Conservation (phyloP, 1,139 yeast genomes). For the Taphrina flavorubra region DNA sequence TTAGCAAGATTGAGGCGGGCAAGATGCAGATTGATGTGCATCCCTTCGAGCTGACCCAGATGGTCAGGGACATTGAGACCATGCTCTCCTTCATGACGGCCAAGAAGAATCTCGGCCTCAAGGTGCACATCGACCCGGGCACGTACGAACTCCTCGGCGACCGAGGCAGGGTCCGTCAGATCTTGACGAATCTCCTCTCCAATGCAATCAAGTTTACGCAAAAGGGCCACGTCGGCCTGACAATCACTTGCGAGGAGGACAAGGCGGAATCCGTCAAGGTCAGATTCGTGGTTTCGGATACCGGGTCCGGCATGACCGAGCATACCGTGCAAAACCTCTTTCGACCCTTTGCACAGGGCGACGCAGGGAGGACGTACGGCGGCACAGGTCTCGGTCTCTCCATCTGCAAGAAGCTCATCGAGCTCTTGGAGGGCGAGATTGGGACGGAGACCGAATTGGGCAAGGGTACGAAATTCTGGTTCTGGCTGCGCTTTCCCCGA, state of each 20-base stretch:
- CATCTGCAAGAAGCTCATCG: constrained; percentile 47
- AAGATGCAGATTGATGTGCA: constrained; percentile 73
- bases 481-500: constrained; percentile 46
- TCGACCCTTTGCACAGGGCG: constrained; percentile 67
- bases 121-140: constrained; percentile 30
- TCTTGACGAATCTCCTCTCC: constrained; percentile 84
- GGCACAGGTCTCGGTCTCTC: constrained; percentile 65
- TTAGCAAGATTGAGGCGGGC: constrained; percentile 82
- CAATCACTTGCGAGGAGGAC: constrained; percentile 38
- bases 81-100: constrained; percentile 38
- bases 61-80: constrained; percentile 38
- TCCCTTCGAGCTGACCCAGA: constrained; percentile 58
- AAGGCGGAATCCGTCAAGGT: constrained; percentile 55
- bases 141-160: constrained; percentile 75
- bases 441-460: constrained; percentile 61
- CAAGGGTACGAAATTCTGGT: constrained; percentile 61
- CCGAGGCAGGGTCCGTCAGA: constrained; percentile 82
- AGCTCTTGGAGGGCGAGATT: constrained; percentile 64
- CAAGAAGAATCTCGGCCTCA: constrained; percentile 35
- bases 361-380: constrained; percentile 63
- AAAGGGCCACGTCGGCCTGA: constrained; percentile 55
- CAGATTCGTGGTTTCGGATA: constrained; percentile 71
- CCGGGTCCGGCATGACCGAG: constrained; percentile 67
- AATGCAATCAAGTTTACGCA: constrained; percentile 85
- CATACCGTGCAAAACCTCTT: constrained; percentile 59